Percentiles rank a stretch among this genome's conserved stretches.
Conservation (phyloP, 2,329 filamentous ascomycete genomes). For the Stemphylium lycopersici region DNA sequence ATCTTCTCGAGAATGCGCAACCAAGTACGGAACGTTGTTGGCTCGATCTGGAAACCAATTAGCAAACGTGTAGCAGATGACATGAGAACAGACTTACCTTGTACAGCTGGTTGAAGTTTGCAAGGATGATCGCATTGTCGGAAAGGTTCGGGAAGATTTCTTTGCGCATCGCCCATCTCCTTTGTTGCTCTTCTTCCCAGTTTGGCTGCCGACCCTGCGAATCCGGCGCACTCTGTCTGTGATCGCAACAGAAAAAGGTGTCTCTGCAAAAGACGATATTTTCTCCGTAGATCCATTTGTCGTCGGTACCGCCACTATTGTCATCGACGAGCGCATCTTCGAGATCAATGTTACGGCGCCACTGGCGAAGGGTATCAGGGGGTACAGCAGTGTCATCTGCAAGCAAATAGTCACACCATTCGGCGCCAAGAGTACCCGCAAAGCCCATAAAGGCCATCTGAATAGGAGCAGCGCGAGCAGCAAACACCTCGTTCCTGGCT, state of each 20-base stretch:
- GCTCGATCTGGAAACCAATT: constrained; percentile 76
- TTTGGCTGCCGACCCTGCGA: constrained; percentile 66
- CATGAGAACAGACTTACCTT: constrained; percentile 67
- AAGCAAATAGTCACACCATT: constrained; percentile 98
- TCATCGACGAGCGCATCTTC: constrained; percentile 69
- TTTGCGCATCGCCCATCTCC: constrained; percentile 91
- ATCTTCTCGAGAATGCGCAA: constrained; percentile 84
- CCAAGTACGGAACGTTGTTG: constrained; percentile 95
- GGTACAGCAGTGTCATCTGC: constrained; percentile 90
- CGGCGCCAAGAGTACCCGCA: constrained; percentile 90
- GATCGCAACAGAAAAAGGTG: constrained; percentile 98
- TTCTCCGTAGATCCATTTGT: constrained; percentile 93
- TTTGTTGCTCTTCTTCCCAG: constrained; percentile 83
- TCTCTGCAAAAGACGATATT: constrained; percentile 94
- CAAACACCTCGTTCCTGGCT: constrained; percentile 96
- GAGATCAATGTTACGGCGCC: constrained; percentile 74
- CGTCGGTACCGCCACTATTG: constrained; percentile 71
- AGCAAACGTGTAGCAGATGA: constrained; percentile 1
- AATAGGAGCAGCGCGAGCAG: constrained; percentile 89
- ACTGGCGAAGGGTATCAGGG: constrained; percentile 77
- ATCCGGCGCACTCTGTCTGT: constrained; percentile 85
- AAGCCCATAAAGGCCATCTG: constrained; percentile 99
- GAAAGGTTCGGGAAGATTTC: constrained; percentile 83
- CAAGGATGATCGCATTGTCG: constrained; percentile 87
- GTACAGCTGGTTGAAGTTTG: constrained; percentile 98